A percentile compares a stretch with the other conserved stretches of the same genome.
These are phyloP conservation scores for Ochromonas danica DNA, from an alignment of 108 stramenopile species.

Conservation along the genomic window DNA sequence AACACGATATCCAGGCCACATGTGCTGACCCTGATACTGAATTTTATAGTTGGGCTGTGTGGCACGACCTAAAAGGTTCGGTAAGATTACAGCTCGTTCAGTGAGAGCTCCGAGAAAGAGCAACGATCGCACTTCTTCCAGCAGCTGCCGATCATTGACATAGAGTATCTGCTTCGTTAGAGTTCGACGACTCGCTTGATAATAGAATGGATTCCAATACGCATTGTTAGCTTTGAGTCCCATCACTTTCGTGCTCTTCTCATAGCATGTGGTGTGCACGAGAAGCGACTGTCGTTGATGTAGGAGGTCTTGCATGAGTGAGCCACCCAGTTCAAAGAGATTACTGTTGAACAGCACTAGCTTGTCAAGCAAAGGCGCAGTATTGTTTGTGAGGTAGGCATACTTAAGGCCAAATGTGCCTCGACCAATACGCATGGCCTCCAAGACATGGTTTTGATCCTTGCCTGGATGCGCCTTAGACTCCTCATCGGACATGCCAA, in stretches of 20 bases:
- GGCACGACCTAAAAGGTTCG: background rate
- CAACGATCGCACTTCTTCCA: slow-evolving; percentile 23
- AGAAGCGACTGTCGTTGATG: background rate
- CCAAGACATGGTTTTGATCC: slow-evolving; percentile 12
- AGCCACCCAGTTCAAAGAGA: slow-evolving; percentile 11
- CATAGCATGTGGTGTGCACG: slow-evolving; percentile 32
- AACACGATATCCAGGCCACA: slow-evolving; percentile 29
- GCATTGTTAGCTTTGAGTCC: background rate
- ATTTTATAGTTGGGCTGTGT: no score
- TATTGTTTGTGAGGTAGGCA: background rate
- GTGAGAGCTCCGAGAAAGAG: background rate
- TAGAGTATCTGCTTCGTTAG: slow-evolving; percentile 18
- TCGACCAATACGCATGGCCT: slow-evolving; percentile 11
- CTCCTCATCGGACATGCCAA: background rate
- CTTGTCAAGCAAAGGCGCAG: slow-evolving; percentile 23
- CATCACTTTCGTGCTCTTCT: slow-evolving; percentile 4
- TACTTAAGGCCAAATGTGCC: slow-evolving; percentile 5
- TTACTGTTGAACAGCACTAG: background rate
- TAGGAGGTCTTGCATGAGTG: background rate
- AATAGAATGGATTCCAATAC: slow-evolving; percentile 26
- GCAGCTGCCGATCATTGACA: background rate
- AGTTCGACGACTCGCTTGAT: background rate
- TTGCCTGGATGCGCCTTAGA: background rate
- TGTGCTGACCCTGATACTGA: background rate
- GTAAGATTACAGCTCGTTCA: background rate